Evolutionary conservation across 2,329 filamentous ascomycete genomes (phyloP).

Genomic region (Huntiella decipiens): DNA sequence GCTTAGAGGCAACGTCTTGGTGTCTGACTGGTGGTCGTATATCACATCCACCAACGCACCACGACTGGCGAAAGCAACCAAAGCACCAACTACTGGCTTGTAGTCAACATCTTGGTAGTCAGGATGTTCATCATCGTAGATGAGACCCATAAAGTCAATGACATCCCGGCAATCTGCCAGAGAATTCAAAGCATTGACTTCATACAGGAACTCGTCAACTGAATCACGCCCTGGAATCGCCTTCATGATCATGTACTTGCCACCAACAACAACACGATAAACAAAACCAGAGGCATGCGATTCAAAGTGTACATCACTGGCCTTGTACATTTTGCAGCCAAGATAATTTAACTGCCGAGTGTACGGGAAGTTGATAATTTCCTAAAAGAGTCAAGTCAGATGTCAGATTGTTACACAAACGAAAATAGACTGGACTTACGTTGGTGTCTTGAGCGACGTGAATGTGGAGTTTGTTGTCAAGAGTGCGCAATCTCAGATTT

Average conservation of each 20-base stretch:
- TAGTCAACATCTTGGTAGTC: conserved; percentile 19
- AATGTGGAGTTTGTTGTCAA: conserved; percentile 72
- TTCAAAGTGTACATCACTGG: conserved; percentile 65
- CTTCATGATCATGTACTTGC: conserved; percentile 71
- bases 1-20: conserved; percentile 41
- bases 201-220: conserved; percentile 91
- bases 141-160: conserved; percentile 70
- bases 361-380: conserved; percentile 75
- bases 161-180: conserved; percentile 56
- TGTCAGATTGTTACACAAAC: background rate
- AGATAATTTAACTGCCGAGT: conserved; percentile 58
- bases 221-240: conserved; percentile 93
- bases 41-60: conserved; percentile 82
- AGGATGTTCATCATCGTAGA: conserved; percentile 67
- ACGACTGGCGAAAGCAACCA: conserved; percentile 73
- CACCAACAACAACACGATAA: conserved; percentile 66
- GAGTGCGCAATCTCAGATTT: conserved; percentile 83
- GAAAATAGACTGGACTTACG: conserved; percentile 22
- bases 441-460: conserved; percentile 96
- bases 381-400: conserved; percentile 22
- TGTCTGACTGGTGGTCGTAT: conserved; percentile 41
- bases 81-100: conserved; percentile 62
- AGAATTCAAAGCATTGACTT: conserved; percentile 81
- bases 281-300: conserved; percentile 94
- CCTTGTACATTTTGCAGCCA: conserved; percentile 41